Evolutionary conservation across 495 filamentous ascomycete species (phyloP).

Genomic region (Xylona heveae): DNA sequence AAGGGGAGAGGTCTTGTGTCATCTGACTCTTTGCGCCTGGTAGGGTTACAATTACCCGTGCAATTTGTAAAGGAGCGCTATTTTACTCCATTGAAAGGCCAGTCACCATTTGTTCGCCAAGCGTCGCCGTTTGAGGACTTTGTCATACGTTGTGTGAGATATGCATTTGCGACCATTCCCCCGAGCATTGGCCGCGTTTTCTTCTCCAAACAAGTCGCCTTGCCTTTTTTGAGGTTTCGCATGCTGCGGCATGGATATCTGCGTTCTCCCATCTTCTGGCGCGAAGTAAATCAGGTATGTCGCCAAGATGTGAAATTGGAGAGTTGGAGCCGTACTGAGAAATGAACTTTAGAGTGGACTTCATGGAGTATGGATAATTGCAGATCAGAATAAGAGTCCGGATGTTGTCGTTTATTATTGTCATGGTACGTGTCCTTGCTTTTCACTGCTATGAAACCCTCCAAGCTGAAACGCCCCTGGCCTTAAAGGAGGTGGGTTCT

Average conservation of each 20-base stretch:
- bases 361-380: conserved; percentile 38
- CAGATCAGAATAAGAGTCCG: conserved; percentile 26
- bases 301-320: background rate
- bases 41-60: conserved; percentile 34
- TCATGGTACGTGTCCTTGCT: conserved; percentile 29
- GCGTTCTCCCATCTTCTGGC: conserved; percentile 36
- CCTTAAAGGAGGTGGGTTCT: conserved; percentile 60
- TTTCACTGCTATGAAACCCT: too few species aligned
- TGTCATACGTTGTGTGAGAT: conserved; percentile 51
- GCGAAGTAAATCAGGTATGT: conserved; percentile 29
- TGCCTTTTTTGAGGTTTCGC: conserved; percentile 52
- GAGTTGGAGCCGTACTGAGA: background rate
- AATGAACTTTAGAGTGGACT: conserved; percentile 14
- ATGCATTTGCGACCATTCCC: conserved; percentile 49
- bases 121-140: conserved; percentile 51
- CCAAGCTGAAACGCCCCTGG: too few species aligned
- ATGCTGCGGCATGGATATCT: conserved; percentile 48
- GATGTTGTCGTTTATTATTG: conserved; percentile 55
- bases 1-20: too few species aligned
- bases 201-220: conserved; percentile 45
- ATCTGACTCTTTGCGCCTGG: conserved; percentile 1
- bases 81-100: conserved; percentile 20
- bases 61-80: conserved; percentile 34
- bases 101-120: conserved; percentile 37
- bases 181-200: conserved; percentile 46